Evolutionary conservation across 768 basidiomycete genomes (phyloP).

Genomic region (Hydnum rufescens): DNA sequence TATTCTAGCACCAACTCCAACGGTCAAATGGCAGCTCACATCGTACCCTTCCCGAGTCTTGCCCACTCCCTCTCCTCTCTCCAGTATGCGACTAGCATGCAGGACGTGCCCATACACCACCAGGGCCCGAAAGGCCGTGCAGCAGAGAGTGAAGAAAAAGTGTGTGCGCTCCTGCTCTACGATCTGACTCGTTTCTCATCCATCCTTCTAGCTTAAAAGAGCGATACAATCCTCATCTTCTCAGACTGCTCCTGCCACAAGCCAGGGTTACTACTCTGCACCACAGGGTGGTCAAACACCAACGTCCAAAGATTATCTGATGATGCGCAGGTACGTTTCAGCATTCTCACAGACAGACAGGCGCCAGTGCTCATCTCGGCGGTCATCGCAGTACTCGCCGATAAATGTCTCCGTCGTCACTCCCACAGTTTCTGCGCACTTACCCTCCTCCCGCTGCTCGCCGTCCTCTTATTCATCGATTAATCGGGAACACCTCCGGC

Average conservation of each 20-base stretch:
- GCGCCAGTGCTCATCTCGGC: background rate
- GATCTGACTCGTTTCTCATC: background rate
- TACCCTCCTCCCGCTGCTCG: no score
- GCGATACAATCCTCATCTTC: background rate
- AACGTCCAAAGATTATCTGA: background rate
- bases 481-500: no score
- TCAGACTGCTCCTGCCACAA: background rate
- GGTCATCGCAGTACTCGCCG: background rate
- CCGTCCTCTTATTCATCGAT: no score
- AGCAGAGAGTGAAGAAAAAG: slow-evolving; percentile 3
- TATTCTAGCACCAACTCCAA: background rate
- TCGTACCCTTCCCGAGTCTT: background rate
- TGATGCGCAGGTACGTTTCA: background rate
- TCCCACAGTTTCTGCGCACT: no score
- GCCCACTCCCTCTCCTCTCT: background rate
- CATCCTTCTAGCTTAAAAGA: background rate
- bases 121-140: background rate
- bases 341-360: background rate
- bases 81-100: background rate
- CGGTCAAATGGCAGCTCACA: background rate
- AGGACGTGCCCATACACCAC: background rate
- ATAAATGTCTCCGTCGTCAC: background rate
- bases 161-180: background rate
- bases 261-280: background rate
- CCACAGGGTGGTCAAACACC: background rate